Evolutionary conservation across 2,329 filamentous ascomycete genomes (phyloP), one percentile per base, ranked within the genome.

Genomic region (Chrysoporthe puriensis): DNA sequence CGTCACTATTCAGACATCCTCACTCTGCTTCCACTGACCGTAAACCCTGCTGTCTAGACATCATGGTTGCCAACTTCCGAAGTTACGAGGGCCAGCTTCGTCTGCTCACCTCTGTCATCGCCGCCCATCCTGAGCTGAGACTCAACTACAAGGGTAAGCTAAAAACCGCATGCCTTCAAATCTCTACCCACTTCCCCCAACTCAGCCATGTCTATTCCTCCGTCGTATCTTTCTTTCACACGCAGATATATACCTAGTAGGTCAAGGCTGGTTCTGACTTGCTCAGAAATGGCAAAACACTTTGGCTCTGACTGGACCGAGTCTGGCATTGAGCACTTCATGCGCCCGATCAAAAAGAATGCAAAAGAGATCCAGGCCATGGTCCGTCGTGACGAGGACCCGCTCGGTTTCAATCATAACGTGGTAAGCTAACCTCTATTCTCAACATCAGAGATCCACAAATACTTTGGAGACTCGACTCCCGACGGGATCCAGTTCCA

Each of bases 101-200:
- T 58, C 83, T 90, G 46, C 79, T 90, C 2, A 84, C 86, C 1
- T 88, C 88, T 5, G 84, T 90, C 34, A 78, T 90, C 0, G 88
- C 87, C 0, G 85, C 86, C 2, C 82, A 86, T 64, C 84, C 84
- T 0, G 79, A 79, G 0, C 73, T 85, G 0, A 86, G 84, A 70
- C 83, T 89, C 64, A 86, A 90, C 74, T 89, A 86, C 76, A 86
- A 84, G 73, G 86, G 88, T 90, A 83, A 79, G 85, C 73, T 4
- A 32, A 52, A 21, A 8, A 40, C 52, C 32, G 1, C 18, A 62
- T 59, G 6, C 11, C 54, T 40, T 40, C 34, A 26, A n/a, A n/a
- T 54, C 32, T 62, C 46, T 43, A 14, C 54, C 52, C 63, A 40
- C 44, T 44, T 46, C 26, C 43, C 43, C 18, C n/a, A 40, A 21